A percentile compares a stretch with the other conserved stretches of the same genome.
These are phyloP conservation scores for Talaromyces sp. DNA, from an alignment of 2,329 filamentous ascomycete genomes.

Conservation along the genomic window DNA sequence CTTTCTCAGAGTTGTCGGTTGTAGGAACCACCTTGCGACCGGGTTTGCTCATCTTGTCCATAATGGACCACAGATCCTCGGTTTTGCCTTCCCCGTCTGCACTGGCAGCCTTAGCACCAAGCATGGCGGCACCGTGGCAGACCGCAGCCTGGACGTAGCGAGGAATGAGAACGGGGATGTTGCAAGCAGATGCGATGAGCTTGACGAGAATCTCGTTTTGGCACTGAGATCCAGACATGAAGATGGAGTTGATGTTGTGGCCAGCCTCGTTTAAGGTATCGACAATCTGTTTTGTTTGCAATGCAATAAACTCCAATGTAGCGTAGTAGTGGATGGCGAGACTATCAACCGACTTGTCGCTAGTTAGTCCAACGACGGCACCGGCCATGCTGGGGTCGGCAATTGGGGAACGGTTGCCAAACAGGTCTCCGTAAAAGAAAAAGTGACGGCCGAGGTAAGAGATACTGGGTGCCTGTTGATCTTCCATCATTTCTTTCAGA, in stretches of 20 bases:
- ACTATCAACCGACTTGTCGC: constrained; percentile 81
- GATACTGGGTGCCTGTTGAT: constrained; percentile 69
- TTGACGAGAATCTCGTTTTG: constrained; percentile 92
- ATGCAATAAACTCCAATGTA: constrained; percentile 96
- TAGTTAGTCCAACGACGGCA: constrained; percentile 79
- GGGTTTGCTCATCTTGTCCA: constrained; percentile 96
- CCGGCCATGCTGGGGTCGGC: constrained; percentile 93
- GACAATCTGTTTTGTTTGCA: constrained; percentile 94
- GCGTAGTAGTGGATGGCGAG: constrained; percentile 91
- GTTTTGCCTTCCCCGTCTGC: constrained; percentile 73
- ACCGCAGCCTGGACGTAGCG: constrained; percentile 93
- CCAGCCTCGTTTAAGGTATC: constrained; percentile 89
- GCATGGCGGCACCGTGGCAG: constrained; percentile 96
- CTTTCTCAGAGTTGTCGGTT: constrained; percentile 70
- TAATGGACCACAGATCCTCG: constrained; percentile 90
- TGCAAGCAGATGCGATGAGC: constrained; percentile 84
- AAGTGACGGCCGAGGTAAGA: constrained; percentile 87
- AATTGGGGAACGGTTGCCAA: constrained; percentile 92
- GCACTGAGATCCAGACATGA: constrained; percentile 98
- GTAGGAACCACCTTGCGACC: constrained; percentile 79
- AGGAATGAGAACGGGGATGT: constrained; percentile 90
- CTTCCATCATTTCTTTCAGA: constrained; percentile 71
- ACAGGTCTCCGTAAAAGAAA: constrained; percentile 98
- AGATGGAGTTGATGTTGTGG: constrained; percentile 85
- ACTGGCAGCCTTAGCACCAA: constrained; percentile 94